A percentile compares a stretch with the other conserved stretches of the same genome.
Evolutionary conservation across 441 rosid species (phyloP).

Genomic region (Eruca vesicaria): DNA sequence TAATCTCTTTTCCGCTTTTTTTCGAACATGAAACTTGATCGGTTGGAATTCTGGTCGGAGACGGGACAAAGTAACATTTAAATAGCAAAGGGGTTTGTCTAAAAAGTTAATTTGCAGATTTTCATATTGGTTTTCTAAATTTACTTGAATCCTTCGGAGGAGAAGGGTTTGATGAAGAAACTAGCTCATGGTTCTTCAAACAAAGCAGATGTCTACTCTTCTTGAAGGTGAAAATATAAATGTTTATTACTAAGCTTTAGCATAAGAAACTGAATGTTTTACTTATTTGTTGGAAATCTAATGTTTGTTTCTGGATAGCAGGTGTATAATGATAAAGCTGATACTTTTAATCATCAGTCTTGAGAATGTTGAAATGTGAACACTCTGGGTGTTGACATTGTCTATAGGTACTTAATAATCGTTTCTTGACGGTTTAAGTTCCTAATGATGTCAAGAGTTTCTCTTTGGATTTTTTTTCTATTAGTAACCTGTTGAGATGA

Average conservation of each 20-base stretch:
- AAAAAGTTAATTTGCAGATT: background rate
- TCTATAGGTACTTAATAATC: no score
- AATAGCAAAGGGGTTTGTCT: background rate
- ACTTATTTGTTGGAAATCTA: background rate
- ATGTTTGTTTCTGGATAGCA: background rate
- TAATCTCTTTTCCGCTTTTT: background rate
- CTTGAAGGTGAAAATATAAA: background rate
- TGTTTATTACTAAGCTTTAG: background rate
- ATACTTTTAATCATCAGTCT: background rate
- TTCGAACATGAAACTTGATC: background rate
- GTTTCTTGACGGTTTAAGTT: no score
- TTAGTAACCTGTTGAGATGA: no score
- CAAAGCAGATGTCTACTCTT: background rate
- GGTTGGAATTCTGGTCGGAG: background rate
- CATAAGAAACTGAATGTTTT: background rate
- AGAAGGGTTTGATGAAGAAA: constrained; percentile 90
- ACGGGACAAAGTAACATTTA: background rate
- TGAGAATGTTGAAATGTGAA: background rate
- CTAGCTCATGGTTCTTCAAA: constrained; percentile 31
- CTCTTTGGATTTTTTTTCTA: no score
- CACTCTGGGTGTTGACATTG: no score
- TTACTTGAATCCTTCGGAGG: constrained; percentile 36
- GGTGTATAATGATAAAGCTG: background rate
- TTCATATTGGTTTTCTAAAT: no score
- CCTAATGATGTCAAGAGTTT: no score